Evolutionary conservation across 2,329 filamentous ascomycete species (phyloP), one percentile per base, ranked within the genome.

Genomic region (Diaporthe destruens): DNA sequence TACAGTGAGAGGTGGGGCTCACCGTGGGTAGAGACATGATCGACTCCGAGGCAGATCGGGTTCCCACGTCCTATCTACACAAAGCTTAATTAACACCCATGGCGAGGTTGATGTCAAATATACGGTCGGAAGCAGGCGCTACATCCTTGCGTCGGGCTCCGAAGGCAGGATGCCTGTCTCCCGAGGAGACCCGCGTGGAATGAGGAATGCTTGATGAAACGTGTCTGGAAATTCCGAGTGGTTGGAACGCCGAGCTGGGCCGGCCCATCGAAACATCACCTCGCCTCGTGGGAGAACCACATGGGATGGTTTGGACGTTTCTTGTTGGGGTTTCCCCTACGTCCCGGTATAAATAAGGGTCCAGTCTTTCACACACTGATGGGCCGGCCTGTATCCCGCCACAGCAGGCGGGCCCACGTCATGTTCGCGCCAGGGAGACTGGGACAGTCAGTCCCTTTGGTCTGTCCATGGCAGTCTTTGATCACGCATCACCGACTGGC

Each of bases 71-170:
- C n/a, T 39, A 39, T 66, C 47, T 66, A 29, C n/a, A 8, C 47
- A 53, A 66, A 53, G 44, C 47, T 66, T 66, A 29, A 66, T 66
- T 39, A 29, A 66, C n/a, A 23, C 29, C 47, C n/a, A 63, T 39
- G 61, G 32, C n/a, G 47, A 34, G 29, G 44, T 51, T 51, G 6
- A 34, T 34, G 1, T 51, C 14, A 25, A 36, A 16, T 29, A 39
- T 53, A 3, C 14, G 16, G 23, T 42, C n/a, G 61, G 32, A 1
- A 36, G 36, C 11, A 25, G 44, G 47, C 36, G 42, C 18, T 25
- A 20, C 6, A 11, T 59, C 57, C 44, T 12, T 39, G 47, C 32
- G 61, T 23, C 6, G 25, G 49, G 29, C 44, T n/a, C 20, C 42
- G 11, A 18, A 47, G 18, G 32, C 18, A 32, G 12, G 29, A 49